Evolutionary conservation across 163 green algal genomes (phyloP).

Genomic region (Scenedesmus sp.): DNA sequence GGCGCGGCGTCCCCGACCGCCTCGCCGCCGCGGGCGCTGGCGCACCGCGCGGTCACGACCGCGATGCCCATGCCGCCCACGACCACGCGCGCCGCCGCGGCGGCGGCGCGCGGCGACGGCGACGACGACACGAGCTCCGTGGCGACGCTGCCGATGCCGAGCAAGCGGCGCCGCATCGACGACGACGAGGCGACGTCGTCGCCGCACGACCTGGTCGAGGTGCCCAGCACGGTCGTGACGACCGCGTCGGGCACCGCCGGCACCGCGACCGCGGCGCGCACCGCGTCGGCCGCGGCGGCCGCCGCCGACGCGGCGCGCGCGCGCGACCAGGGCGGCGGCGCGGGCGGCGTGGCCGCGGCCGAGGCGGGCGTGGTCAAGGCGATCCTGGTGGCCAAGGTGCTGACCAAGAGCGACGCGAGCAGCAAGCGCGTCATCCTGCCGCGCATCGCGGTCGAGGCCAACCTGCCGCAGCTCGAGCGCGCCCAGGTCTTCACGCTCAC

Average conservation of each 20-base stretch:
- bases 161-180: constrained; percentile 1
- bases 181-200: constrained; percentile 43
- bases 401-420: constrained; percentile 76
- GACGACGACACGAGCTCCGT: constrained; percentile 31
- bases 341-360: neutral
- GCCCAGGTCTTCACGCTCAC: constrained; percentile 43
- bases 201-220: constrained; percentile 41
- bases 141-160: constrained; percentile 39
- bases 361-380: constrained; percentile 5
- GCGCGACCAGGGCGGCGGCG: neutral
- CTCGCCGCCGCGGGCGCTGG: no score
- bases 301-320: neutral
- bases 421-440: constrained; percentile 81
- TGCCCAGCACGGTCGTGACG: constrained; percentile 3
- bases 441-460: constrained; percentile 74
- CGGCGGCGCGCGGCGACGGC: neutral
- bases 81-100: neutral
- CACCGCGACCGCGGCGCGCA: neutral
- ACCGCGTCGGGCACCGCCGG: no score
- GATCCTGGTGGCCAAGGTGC: constrained; percentile 78
- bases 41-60: constrained; percentile 25
- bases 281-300: neutral
- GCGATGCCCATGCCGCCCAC: constrained; percentile 15
- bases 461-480: constrained; percentile 62
- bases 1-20: no score